A percentile compares a stretch with the other conserved stretches of the same genome.
Conservation (phyloP, 2,329 filamentous ascomycete genomes). For the Fusarium sp. region DNA sequence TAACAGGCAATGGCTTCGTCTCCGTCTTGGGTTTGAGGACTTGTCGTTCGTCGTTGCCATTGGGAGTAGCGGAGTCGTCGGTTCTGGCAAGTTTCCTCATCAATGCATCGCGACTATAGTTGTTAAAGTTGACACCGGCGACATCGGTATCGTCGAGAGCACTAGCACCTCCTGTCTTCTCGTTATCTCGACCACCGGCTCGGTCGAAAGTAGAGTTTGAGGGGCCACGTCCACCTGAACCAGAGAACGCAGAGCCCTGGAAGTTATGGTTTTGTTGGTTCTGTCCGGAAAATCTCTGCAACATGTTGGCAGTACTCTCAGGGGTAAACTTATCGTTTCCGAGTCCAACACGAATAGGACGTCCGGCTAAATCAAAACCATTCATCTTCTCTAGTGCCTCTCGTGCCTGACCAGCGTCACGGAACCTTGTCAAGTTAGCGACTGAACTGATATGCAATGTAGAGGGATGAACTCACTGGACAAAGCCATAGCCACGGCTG, state of each 20-base stretch:
- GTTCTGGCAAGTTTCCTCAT: slow-evolving; percentile 98
- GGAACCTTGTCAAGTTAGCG: slow-evolving; percentile 73
- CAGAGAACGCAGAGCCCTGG: slow-evolving; percentile 92
- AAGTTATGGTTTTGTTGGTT: slow-evolving; percentile 70
- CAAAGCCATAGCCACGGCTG: slow-evolving; percentile 96
- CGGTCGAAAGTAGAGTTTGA: slow-evolving; percentile 92
- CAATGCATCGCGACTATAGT: slow-evolving; percentile 97
- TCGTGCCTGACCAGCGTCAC: slow-evolving; percentile 89
- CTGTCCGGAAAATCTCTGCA: slow-evolving; percentile 90
- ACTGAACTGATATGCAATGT: background rate
- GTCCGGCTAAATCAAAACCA: slow-evolving; percentile 96
- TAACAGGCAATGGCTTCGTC: slow-evolving; percentile 81
- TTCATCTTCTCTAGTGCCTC: slow-evolving; percentile 99
- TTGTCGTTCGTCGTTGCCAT: slow-evolving; percentile 76
- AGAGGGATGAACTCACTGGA: slow-evolving; percentile 78
- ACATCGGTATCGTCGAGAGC: slow-evolving; percentile 98
- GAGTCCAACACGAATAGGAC: slow-evolving; percentile 97
- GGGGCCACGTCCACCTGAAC: slow-evolving; percentile 86
- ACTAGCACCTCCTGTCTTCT: slow-evolving; percentile 91
- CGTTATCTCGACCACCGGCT: slow-evolving; percentile 86
- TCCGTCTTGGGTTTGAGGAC: slow-evolving; percentile 83
- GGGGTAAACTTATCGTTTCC: slow-evolving; percentile 99
- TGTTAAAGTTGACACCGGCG: slow-evolving; percentile 98
- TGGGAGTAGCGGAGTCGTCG: slow-evolving; percentile 76
- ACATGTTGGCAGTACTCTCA: slow-evolving; percentile 91